Conservation (phyloP, 1,139 yeast species). For the Nakaseomyces glabratus region DNA sequence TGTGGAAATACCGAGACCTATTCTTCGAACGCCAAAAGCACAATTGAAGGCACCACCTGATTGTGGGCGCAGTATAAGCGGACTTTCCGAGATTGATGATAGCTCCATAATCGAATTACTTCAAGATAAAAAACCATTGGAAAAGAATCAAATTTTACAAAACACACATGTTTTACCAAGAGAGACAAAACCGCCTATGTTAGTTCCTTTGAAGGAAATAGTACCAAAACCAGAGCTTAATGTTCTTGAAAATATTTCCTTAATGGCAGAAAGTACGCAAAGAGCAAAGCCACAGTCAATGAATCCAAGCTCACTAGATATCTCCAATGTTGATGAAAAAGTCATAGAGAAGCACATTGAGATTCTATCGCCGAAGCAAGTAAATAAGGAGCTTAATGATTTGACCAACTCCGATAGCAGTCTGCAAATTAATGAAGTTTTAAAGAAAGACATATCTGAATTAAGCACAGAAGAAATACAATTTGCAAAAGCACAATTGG, state of each 20-base stretch:
- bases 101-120: slow-evolving; percentile 5
- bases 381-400: too few relatives aligned
- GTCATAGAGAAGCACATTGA: too few relatives aligned
- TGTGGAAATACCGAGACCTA: too few relatives aligned
- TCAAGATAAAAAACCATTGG: slow-evolving; percentile 1
- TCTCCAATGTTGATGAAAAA: not conserved
- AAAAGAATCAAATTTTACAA: too few relatives aligned
- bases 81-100: slow-evolving; percentile 2
- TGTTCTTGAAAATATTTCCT: not conserved
- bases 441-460: slow-evolving; percentile 12
- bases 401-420: too few relatives aligned
- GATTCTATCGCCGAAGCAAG: too few relatives aligned
- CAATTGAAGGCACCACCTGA: too few relatives aligned
- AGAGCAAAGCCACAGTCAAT: not conserved
- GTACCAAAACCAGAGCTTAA: slow-evolving; percentile 4
- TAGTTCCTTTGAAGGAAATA: slow-evolving; percentile 5
- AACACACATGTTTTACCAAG: too few relatives aligned
- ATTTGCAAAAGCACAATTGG: slow-evolving; percentile 8
- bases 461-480: slow-evolving; percentile 7
- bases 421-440: not conserved
- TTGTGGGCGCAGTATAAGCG: not conserved
- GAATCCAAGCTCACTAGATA: not conserved
- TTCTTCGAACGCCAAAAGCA: too few relatives aligned
- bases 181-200: slow-evolving; percentile 4
- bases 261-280: slow-evolving; percentile 4